phyloP scores from a whole-genome alignment of 768 basidiomycete species.

The Dentipellis fragilis region DNA sequence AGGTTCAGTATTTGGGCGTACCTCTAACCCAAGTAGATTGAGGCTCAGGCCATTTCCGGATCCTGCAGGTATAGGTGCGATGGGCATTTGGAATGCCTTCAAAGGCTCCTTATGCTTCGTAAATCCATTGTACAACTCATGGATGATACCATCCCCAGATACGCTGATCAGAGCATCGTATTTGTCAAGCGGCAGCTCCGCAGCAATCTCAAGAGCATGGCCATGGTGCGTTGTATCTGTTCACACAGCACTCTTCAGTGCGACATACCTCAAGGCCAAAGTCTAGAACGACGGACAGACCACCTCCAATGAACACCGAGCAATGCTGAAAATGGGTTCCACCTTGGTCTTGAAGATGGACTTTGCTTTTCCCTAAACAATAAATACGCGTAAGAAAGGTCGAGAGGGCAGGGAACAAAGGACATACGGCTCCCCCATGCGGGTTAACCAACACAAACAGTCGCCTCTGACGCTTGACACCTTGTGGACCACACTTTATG shows the following conservation, averaged over 20 bases:
- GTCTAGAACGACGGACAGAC: constrained; percentile 36
- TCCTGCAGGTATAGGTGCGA: constrained; percentile 75
- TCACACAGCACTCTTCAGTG: background rate
- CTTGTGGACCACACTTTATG: constrained; percentile 20
- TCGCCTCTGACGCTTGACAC: constrained; percentile 41
- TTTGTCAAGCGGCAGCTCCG: constrained; percentile 36
- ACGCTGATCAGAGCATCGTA: constrained; percentile 68
- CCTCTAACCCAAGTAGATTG: constrained; percentile 63
- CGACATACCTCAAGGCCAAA: background rate
- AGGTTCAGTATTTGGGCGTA: constrained; percentile 17
- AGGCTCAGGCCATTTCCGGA: constrained; percentile 72
- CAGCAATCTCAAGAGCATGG: constrained; percentile 61
- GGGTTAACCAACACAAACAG: constrained; percentile 76
- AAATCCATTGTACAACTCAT: constrained; percentile 81
- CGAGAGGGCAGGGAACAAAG: background rate
- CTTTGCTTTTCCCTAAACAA: constrained; percentile 48
- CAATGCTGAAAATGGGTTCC: constrained; percentile 63
- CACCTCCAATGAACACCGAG: constrained; percentile 52
- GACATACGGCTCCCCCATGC: constrained; percentile 60
- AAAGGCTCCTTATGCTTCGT: constrained; percentile 50
- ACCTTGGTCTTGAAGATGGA: constrained; percentile 45
- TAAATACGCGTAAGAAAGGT: constrained; percentile 2
- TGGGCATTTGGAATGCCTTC: constrained; percentile 54
- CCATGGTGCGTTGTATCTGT: constrained; percentile 53
- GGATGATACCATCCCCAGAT: constrained; percentile 78